These are phyloP conservation scores for Exophiala sideris DNA, from an alignment of 2,329 filamentous ascomycete genomes.

Conservation along the genomic window DNA sequence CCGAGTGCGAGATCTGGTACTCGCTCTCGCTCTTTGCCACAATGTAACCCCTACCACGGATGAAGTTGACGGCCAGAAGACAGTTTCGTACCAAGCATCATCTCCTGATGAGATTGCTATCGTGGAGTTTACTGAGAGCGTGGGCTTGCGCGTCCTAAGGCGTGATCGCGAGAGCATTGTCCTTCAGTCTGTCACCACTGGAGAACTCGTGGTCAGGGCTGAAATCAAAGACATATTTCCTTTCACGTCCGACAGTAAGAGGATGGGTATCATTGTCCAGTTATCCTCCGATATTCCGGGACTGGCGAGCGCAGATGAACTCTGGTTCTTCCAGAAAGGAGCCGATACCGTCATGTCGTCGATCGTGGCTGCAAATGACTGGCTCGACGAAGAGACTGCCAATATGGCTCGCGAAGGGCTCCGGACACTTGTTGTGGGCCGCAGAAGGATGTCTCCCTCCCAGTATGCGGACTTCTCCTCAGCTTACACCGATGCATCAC, in stretches of 20 bases:
- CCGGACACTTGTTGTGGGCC: conserved; percentile 89
- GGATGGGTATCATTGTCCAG: conserved; percentile 95
- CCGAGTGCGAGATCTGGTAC: conserved; percentile 84
- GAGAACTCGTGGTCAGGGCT: conserved; percentile 73
- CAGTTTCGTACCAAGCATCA: conserved; percentile 91
- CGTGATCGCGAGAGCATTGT: conserved; percentile 85
- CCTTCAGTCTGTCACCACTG: conserved; percentile 72
- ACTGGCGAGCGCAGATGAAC: conserved; percentile 60
- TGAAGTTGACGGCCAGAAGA: conserved; percentile 69
- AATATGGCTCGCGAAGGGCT: conserved; percentile 98
- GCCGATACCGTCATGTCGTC: conserved; percentile 97
- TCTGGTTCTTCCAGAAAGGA: conserved; percentile 98
- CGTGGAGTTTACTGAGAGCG: conserved; percentile 88
- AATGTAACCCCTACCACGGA: conserved; percentile 93
- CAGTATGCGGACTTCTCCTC: conserved; percentile 78
- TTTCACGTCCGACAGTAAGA: conserved; percentile 95
- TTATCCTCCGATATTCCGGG: conserved; percentile 60
- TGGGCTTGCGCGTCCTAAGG: conserved; percentile 78
- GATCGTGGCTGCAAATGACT: conserved; percentile 94
- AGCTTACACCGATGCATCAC: conserved; percentile 72
- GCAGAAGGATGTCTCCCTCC: conserved; percentile 73
- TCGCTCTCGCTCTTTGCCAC: conserved; percentile 90
- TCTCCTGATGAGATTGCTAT: conserved; percentile 98
- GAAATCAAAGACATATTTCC: conserved; percentile 92
- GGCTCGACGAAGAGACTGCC: conserved; percentile 98